Percentiles rank a stretch among this genome's conserved stretches.
These are phyloP conservation scores for Gracilaria gracilis DNA, from an alignment of 23 red algal species.

Conservation along the genomic window DNA sequence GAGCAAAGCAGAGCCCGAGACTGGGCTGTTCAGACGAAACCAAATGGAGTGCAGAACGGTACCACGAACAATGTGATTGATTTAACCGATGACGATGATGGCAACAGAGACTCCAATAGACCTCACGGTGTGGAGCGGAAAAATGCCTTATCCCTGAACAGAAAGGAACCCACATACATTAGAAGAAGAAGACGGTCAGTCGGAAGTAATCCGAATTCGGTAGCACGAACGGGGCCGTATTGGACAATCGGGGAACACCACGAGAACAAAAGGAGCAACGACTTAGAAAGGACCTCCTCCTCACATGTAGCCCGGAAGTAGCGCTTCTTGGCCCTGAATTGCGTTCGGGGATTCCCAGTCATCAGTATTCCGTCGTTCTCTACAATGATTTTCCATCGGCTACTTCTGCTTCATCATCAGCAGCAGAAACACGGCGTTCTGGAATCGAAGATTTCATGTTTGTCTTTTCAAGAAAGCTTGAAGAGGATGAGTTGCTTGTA, in stretches of 20 bases:
- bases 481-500: constrained; percentile 8
- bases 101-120: not conserved
- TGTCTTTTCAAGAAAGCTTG: constrained; percentile 51
- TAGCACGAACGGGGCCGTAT: not conserved
- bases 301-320: not conserved
- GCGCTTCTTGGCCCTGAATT: constrained; percentile 28
- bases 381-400: constrained; percentile 8
- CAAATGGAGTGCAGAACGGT: not conserved
- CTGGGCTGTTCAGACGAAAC: not conserved
- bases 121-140: not conserved
- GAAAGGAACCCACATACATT: not conserved
- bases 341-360: not conserved
- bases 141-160: not conserved
- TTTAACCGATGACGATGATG: constrained; percentile 12
- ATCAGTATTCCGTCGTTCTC: constrained; percentile 48
- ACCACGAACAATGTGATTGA: constrained; percentile 4
- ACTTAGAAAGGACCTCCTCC: not conserved
- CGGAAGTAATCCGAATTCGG: constrained; percentile 1
- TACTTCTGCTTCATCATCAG: not conserved
- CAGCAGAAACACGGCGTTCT: not conserved
- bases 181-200: not conserved
- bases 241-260: not conserved
- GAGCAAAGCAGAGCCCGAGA: not conserved
- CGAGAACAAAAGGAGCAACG: not conserved
- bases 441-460: constrained; percentile 69